A percentile compares a stretch with the other conserved stretches of the same genome.
phyloP scores from a whole-genome alignment of 1,284 basidiomycete species.

The Heterobasidion parviporum region DNA sequence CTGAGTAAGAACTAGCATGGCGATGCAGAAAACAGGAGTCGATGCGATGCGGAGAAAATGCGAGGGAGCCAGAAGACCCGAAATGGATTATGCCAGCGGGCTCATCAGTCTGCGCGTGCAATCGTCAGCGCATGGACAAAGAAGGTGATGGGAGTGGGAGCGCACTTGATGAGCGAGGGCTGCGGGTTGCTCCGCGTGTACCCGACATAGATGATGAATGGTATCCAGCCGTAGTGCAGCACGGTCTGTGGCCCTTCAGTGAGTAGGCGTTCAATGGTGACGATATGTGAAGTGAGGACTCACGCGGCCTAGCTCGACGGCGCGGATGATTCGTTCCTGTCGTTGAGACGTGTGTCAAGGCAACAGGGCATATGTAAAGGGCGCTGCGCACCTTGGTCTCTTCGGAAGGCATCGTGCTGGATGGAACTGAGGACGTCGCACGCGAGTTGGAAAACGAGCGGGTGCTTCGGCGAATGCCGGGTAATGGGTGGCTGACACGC shows the following conservation, averaged over 20 bases:
- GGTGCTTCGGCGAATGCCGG: not conserved
- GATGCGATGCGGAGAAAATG: slow-evolving; percentile 10
- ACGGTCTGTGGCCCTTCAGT: slow-evolving; percentile 50
- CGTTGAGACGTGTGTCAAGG: not conserved
- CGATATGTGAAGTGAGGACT: slow-evolving; percentile 21
- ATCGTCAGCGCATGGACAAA: slow-evolving; percentile 2
- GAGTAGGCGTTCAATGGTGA: not conserved
- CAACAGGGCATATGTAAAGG: not conserved
- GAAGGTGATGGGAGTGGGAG: slow-evolving; percentile 11
- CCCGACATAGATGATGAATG: slow-evolving; percentile 88
- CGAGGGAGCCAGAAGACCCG: slow-evolving; percentile 12
- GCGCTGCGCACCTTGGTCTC: slow-evolving; percentile 59
- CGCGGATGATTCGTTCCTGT: slow-evolving; percentile 74
- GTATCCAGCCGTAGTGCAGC: slow-evolving; percentile 90
- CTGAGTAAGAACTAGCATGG: slow-evolving; percentile 1
- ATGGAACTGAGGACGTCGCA: not conserved
- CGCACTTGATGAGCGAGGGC: slow-evolving; percentile 89
- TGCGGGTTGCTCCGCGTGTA: slow-evolving; percentile 85
- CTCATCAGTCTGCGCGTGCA: slow-evolving; percentile 64
- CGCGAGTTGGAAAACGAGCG: too few relatives aligned
- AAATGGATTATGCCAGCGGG: slow-evolving; percentile 63
- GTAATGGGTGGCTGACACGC: not conserved
- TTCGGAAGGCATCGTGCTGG: slow-evolving; percentile 67
- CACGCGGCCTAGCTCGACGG: slow-evolving; percentile 74
- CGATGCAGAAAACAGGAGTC: slow-evolving; percentile 4